Evolutionary conservation across 352 stramenopile species (phyloP).

Genomic region (Globisporangium heterothallicum): DNA sequence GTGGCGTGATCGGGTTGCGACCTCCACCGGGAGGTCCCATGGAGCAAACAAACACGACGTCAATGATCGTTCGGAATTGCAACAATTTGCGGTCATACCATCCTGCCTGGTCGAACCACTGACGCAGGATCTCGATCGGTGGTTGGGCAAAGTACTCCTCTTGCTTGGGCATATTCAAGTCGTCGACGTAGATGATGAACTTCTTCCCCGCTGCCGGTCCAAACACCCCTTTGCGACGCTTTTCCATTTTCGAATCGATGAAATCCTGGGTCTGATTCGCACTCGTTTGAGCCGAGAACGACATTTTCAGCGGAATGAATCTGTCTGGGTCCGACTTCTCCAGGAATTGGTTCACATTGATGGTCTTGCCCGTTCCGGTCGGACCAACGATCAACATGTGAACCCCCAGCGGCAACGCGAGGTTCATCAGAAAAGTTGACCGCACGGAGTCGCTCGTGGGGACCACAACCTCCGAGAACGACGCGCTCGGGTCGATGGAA

Average conservation of each 20-base stretch:
- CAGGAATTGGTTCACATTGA: conserved; percentile 92
- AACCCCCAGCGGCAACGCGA: conserved; percentile 72
- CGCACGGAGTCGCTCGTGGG: conserved; percentile 91
- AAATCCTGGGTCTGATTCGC: conserved; percentile 92
- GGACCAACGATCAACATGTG: conserved; percentile 92
- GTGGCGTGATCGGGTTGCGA: conserved; percentile 71
- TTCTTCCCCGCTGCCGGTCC: conserved; percentile 88
- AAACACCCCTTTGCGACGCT: conserved; percentile 91
- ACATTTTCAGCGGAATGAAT: conserved; percentile 90
- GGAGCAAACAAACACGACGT: conserved; percentile 80
- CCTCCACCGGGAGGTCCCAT: conserved; percentile 80
- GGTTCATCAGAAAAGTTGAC: conserved; percentile 90
- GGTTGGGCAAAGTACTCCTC: conserved; percentile 94
- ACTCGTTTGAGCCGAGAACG: conserved; percentile 91
- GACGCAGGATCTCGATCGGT: conserved; percentile 91
- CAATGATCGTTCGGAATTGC: conserved; percentile 88
- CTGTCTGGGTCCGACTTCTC: conserved; percentile 84
- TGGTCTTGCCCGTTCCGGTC: conserved; percentile 93
- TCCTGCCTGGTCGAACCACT: conserved; percentile 93
- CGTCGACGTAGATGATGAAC: conserved; percentile 92
- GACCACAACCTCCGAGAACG: conserved; percentile 91
- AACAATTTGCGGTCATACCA: conserved; percentile 95
- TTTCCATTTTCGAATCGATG: conserved; percentile 93
- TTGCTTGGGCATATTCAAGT: conserved; percentile 95
- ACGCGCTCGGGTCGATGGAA: conserved; percentile 60